A percentile compares a stretch with the other conserved stretches of the same genome.
Evolutionary conservation across 1,139 yeast species (phyloP).

Genomic region (Lodderomyces beijingensis): DNA sequence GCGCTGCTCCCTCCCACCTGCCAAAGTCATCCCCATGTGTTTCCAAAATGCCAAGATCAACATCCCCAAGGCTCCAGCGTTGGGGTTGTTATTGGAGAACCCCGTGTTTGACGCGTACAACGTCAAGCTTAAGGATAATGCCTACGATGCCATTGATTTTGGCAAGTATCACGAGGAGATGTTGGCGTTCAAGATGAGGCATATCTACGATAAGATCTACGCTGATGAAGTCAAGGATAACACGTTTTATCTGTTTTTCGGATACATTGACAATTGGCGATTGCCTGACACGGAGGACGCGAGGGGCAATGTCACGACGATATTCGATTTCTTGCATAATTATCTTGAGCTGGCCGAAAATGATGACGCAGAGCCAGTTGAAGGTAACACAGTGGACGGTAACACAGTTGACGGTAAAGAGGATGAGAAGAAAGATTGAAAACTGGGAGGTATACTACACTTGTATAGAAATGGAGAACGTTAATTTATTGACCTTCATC

Average conservation of each 20-base stretch:
- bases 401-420: too few species aligned
- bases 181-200: conserved; percentile 82
- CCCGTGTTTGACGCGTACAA: conserved; percentile 92
- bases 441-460: too few species aligned
- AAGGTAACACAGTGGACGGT: too few species aligned
- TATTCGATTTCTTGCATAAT: conserved; percentile 60
- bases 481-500: too few species aligned
- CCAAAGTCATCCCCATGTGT: conserved; percentile 70
- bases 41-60: conserved; percentile 72
- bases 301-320: conserved; percentile 22
- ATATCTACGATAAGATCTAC: conserved; percentile 88
- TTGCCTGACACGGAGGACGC: conserved; percentile 11
- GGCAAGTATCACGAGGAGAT: conserved; percentile 63
- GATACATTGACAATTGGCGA: conserved; percentile 76
- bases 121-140: conserved; percentile 57
- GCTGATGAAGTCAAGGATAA: conserved; percentile 84
- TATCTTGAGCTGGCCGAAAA: conserved; percentile 10
- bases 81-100: conserved; percentile 83
- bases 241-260: conserved; percentile 83
- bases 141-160: conserved; percentile 76
- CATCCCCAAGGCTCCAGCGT: conserved; percentile 96
- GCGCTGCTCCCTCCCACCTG: conserved; percentile 77
- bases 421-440: too few species aligned
- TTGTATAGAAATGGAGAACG: too few species aligned
- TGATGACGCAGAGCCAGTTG: too few species aligned